These are phyloP conservation scores for Giardia duodenalis DNA, from an alignment of 208 protist species.

Conservation along the genomic window DNA sequence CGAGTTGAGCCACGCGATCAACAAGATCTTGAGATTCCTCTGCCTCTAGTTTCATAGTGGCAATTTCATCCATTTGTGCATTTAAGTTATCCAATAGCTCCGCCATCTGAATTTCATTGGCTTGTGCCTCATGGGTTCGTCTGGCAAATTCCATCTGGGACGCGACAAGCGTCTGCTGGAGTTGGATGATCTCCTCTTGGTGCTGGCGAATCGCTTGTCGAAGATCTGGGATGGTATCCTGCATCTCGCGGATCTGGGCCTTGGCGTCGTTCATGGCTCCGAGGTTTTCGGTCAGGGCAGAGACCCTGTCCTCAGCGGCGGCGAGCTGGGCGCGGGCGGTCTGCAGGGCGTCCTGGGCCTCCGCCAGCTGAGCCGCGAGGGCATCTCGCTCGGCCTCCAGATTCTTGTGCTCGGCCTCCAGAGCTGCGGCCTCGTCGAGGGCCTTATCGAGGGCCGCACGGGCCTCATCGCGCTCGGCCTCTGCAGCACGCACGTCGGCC, in stretches of 20 bases:
- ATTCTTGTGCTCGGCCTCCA: neutral
- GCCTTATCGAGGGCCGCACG: neutral
- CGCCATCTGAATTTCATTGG: neutral
- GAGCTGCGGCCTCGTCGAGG: neutral
- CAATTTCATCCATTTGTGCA: neutral
- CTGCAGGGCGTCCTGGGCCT: neutral
- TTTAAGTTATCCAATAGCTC: neutral
- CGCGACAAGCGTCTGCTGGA: neutral
- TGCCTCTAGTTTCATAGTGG: neutral
- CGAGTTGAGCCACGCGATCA: neutral
- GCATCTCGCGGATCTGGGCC: neutral
- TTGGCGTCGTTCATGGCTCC: neutral
- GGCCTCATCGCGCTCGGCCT: neutral
- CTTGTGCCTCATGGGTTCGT: neutral
- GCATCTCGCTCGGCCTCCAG: neutral
- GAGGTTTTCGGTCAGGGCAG: neutral
- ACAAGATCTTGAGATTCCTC: neutral
- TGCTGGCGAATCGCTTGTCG: neutral
- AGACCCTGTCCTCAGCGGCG: neutral
- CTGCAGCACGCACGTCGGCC: neutral
- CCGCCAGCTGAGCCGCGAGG: neutral
- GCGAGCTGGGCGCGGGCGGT: neutral
- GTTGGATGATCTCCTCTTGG: neutral
- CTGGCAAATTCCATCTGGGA: neutral
- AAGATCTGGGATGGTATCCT: neutral